Evolutionary conservation across 352 stramenopile species (phyloP).

Genomic region (Blastocystis sp.): DNA sequence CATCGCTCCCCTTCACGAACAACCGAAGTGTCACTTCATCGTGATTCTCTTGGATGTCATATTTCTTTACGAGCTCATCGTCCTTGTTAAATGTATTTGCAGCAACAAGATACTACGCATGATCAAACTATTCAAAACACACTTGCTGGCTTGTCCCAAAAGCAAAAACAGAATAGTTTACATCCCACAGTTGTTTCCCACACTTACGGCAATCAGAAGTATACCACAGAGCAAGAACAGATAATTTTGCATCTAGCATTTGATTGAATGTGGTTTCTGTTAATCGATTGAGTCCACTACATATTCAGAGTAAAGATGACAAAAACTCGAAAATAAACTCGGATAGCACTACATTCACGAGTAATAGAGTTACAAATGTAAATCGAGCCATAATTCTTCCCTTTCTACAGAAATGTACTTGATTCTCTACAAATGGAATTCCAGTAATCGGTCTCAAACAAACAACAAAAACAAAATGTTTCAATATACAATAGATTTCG

Average conservation of each 20-base stretch:
- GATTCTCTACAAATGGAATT: neutral
- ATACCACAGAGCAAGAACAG: slow-evolving; percentile 1
- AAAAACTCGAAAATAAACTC: slow-evolving; percentile 11
- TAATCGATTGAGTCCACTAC: slow-evolving; percentile 12
- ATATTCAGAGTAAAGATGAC: neutral
- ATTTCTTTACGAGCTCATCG: neutral
- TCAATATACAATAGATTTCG: slow-evolving; percentile 32
- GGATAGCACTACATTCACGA: neutral
- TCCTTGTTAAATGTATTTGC: neutral
- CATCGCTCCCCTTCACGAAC: neutral
- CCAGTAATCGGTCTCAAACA: neutral
- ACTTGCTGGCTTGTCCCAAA: neutral
- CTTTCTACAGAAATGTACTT: neutral
- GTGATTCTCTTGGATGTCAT: neutral
- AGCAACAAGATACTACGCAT: slow-evolving; percentile 10
- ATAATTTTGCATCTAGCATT: neutral
- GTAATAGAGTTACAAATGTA: neutral
- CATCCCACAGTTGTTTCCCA: slow-evolving; percentile 6
- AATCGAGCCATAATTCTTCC: neutral
- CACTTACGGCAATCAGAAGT: neutral
- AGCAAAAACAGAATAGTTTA: neutral
- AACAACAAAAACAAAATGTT: neutral
- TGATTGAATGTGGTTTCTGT: neutral
- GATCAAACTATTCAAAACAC: neutral
- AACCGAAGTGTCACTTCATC: neutral